phyloP scores from a whole-genome alignment of 129 eudicot species.

The Silybum marianum region DNA sequence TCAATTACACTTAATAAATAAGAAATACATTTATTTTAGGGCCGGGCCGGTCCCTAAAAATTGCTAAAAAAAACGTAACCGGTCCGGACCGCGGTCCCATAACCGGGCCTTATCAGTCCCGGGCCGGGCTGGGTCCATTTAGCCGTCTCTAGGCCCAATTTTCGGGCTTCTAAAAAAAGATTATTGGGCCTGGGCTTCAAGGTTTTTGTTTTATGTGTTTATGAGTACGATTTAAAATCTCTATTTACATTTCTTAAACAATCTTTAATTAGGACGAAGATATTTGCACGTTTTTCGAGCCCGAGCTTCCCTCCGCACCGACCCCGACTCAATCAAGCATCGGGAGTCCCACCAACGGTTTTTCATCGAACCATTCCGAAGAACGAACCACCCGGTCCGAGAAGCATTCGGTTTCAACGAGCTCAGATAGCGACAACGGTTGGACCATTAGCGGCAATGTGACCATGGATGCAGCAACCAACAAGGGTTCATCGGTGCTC shows the following conservation, averaged over 20 bases:
- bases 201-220: background rate
- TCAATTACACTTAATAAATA: no score
- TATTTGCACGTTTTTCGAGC: slow-evolving; percentile 85
- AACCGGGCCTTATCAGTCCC: no score
- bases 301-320: slow-evolving; percentile 61
- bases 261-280: slow-evolving; percentile 75
- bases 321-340: slow-evolving; percentile 45
- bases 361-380: slow-evolving; percentile 30
- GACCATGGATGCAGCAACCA: slow-evolving; percentile 47
- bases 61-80: no score
- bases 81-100: no score
- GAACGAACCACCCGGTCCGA: slow-evolving; percentile 23
- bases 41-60: no score
- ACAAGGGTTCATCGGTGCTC: slow-evolving; percentile 57
- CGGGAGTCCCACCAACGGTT: slow-evolving; percentile 38
- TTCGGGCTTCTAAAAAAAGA: no score
- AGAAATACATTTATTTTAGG: no score
- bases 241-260: slow-evolving; percentile 4
- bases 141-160: no score
- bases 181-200: no score
- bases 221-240: background rate
- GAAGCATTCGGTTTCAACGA: slow-evolving; percentile 21
- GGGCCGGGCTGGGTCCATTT: no score
- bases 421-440: slow-evolving; percentile 38
- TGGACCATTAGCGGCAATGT: slow-evolving; percentile 33